These are phyloP conservation scores for Pilaira anomala DNA, from an alignment of 192 early-diverging fungal species.

Conservation along the genomic window DNA sequence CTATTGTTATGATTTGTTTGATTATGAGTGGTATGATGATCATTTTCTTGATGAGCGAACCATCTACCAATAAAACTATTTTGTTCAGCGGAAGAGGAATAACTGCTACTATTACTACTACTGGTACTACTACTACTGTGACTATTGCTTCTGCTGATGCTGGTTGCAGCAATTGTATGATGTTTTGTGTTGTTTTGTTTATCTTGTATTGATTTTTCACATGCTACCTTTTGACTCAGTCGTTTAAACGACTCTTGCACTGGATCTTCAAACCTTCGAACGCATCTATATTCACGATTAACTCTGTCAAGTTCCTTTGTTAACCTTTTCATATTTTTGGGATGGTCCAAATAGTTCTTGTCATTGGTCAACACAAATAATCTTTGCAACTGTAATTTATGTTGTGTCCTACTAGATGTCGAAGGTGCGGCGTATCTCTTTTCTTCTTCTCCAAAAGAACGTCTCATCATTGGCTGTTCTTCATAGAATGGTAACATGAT, in stretches of 20 bases:
- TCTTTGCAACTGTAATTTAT: conserved; percentile 42
- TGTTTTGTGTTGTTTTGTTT: not conserved
- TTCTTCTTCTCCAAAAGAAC: not conserved
- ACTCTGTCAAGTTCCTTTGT: conserved; percentile 45
- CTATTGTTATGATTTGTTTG: not conserved
- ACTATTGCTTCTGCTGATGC: not conserved
- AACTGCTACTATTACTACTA: not conserved
- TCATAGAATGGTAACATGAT: not conserved
- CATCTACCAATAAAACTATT: conserved; percentile 2
- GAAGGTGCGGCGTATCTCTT: not conserved
- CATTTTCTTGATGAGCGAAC: not conserved
- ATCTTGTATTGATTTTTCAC: not conserved
- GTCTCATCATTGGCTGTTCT: not conserved
- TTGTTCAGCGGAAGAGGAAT: not conserved
- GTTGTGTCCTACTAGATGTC: conserved; percentile 35
- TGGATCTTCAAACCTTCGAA: conserved; percentile 38
- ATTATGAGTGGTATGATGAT: not conserved
- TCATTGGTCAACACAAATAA: conserved; percentile 41
- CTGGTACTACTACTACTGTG: not conserved
- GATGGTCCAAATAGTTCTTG: conserved; percentile 40
- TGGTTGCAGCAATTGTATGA: not conserved
- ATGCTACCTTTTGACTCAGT: not conserved
- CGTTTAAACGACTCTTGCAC: conserved; percentile 37
- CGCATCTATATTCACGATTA: conserved; percentile 39
- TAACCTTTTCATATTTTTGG: conserved; percentile 36